Conservation (phyloP, 1,139 yeast genomes). For the Suhomyces coccinellae region DNA sequence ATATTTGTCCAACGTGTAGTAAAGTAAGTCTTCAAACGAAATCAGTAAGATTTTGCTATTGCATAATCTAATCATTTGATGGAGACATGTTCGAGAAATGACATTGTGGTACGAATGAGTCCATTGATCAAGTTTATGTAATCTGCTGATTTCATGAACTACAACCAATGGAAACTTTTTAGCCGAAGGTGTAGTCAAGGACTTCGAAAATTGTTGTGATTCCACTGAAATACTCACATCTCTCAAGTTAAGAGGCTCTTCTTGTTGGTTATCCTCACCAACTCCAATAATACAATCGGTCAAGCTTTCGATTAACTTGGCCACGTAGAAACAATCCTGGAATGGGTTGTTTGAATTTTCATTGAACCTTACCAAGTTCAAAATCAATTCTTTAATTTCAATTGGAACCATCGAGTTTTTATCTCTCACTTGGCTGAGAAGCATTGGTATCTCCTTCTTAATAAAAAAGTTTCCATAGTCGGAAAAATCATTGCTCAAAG, state of each 20-base stretch:
- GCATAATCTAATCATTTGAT: constrained; percentile 61
- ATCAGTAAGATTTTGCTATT: constrained; percentile 55
- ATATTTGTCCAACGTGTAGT: constrained; percentile 52
- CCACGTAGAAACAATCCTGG: constrained; percentile 70
- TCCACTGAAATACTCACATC: constrained; percentile 19
- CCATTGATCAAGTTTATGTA: constrained; percentile 83
- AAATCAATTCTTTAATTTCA: constrained; percentile 59
- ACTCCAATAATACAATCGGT: constrained; percentile 35
- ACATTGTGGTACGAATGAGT: constrained; percentile 69
- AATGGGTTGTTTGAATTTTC: constrained; percentile 81
- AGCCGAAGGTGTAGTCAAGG: not conserved
- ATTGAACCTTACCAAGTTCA: constrained; percentile 76
- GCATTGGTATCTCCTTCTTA: constrained; percentile 65
- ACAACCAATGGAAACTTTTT: constrained; percentile 4
- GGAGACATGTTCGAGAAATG: constrained; percentile 58
- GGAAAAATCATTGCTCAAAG: constrained; percentile 77
- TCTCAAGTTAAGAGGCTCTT: constrained; percentile 24
- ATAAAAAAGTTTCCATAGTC: constrained; percentile 68
- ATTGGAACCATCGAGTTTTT: constrained; percentile 67
- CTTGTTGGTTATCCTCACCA: not conserved
- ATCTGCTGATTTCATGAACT: constrained; percentile 59
- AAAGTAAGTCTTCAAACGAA: constrained; percentile 50
- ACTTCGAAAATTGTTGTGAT: not conserved
- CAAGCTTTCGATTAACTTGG: constrained; percentile 58
- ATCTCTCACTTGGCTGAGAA: constrained; percentile 62